A percentile compares a stretch with the other conserved stretches of the same genome.
Evolutionary conservation across 139 green algal species (phyloP).

Genomic region (Chlamydomonas schloesseri): DNA sequence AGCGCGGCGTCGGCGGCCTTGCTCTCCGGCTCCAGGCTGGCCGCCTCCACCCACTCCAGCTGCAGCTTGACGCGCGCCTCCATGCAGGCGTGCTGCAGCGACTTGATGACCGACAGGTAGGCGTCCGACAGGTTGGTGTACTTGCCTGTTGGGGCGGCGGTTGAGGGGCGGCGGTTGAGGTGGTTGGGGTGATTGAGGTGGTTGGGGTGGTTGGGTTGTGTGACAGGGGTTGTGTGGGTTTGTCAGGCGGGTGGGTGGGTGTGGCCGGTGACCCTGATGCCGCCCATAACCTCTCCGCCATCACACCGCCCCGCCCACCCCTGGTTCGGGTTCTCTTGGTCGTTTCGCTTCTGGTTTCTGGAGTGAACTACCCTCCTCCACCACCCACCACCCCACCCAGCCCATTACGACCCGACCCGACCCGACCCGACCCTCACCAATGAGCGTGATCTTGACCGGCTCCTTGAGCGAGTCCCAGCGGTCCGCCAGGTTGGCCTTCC

Average conservation of each 20-base stretch:
- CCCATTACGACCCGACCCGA: too few species aligned
- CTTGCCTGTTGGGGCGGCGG: slow-evolving; percentile 82
- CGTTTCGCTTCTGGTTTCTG: too few species aligned
- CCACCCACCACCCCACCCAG: not conserved
- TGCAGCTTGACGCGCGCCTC: slow-evolving; percentile 86
- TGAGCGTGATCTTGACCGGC: slow-evolving; percentile 90
- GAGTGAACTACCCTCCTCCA: not conserved
- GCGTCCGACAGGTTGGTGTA: slow-evolving; percentile 96
- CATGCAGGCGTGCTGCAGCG: slow-evolving; percentile 97
- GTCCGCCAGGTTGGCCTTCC: slow-evolving; percentile 81
- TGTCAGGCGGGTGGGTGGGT: not conserved
- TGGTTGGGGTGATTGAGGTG: too few species aligned
- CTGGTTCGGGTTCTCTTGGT: too few species aligned
- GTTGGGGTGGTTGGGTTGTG: too few species aligned
- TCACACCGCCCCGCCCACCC: too few species aligned
- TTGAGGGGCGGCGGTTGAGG: not conserved
- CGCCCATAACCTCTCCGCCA: too few species aligned
- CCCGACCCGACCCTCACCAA: slow-evolving; percentile 59
- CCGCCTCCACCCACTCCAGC: slow-evolving; percentile 94
- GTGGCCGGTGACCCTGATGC: not conserved
- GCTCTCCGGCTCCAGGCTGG: slow-evolving; percentile 83
- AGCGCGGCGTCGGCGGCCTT: slow-evolving; percentile 64
- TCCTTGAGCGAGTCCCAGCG: slow-evolving; percentile 81
- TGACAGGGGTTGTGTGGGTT: not conserved
- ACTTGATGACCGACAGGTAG: slow-evolving; percentile 97